phyloP scores from a whole-genome alignment of 345 rosid species.

The Leavenworthia alabamica region DNA sequence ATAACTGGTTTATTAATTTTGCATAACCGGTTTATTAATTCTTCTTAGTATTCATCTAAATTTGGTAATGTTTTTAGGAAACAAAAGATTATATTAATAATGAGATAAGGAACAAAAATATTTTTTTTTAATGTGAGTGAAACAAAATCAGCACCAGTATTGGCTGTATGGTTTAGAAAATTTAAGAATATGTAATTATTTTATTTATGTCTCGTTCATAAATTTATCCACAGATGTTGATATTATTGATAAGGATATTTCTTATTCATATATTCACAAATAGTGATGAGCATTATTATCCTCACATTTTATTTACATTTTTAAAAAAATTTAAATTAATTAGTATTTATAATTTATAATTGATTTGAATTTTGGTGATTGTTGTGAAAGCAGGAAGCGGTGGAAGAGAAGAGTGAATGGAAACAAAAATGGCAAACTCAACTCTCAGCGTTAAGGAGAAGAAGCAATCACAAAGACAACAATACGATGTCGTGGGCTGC shows the following conservation, averaged over 20 bases:
- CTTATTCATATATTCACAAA: too few species aligned
- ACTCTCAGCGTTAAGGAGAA: slow-evolving; percentile 68
- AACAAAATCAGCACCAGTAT: too few species aligned
- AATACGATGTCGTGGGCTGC: slow-evolving; percentile 84
- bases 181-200: neutral
- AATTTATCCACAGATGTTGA: slow-evolving; percentile 9
- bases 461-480: slow-evolving; percentile 53
- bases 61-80: neutral
- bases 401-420: slow-evolving; percentile 52
- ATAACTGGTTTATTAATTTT: neutral
- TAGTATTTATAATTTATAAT: too few species aligned
- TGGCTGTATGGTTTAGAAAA: slow-evolving; percentile 13
- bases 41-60: neutral
- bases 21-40: too few species aligned
- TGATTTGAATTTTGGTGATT: neutral
- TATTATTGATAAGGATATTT: slow-evolving; percentile 8
- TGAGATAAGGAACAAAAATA: too few species aligned
- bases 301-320: too few species aligned
- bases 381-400: slow-evolving; percentile 34
- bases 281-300: too few species aligned
- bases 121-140: too few species aligned
- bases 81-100: too few species aligned
- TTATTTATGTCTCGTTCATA: neutral
- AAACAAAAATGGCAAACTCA: slow-evolving; percentile 61
- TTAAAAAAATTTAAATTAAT: too few species aligned